A percentile compares a stretch with the other conserved stretches of the same genome.
Conservation (phyloP, 495 filamentous ascomycete genomes). For the Neurospora sublineolata region DNA sequence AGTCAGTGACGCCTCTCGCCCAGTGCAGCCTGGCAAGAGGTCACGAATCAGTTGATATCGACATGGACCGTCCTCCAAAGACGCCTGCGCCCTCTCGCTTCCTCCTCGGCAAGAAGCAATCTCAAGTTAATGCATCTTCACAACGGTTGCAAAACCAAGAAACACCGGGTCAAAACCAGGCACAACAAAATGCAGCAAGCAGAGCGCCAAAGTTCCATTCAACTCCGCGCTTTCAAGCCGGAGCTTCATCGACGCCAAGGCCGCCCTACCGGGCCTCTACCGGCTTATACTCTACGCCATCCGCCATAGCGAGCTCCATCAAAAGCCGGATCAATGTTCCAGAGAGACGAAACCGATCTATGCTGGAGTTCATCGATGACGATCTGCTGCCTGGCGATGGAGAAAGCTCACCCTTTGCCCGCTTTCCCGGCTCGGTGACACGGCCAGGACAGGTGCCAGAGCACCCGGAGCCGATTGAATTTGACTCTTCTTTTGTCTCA, state of each 20-base stretch:
- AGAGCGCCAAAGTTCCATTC: slow-evolving; percentile 19
- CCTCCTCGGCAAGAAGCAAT: neutral
- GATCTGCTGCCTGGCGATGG: slow-evolving; percentile 7
- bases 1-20: neutral
- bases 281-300: slow-evolving; percentile 5
- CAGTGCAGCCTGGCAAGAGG: neutral
- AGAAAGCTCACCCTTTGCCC: slow-evolving; percentile 5
- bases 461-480: slow-evolving; percentile 25
- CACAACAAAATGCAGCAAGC: neutral
- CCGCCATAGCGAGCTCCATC: slow-evolving; percentile 7
- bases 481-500: slow-evolving; percentile 16
- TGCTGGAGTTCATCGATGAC: slow-evolving; percentile 22
- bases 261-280: slow-evolving; percentile 10
- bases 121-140: neutral
- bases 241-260: slow-evolving; percentile 9
- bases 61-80: neutral
- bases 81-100: neutral
- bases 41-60: neutral
- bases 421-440: neutral
- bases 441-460: slow-evolving; percentile 2
- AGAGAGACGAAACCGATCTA: slow-evolving; percentile 4
- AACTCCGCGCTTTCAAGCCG: slow-evolving; percentile 29
- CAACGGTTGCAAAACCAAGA: neutral
- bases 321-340: slow-evolving; percentile 6
- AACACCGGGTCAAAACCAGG: neutral